phyloP scores from a whole-genome alignment of 1,139 yeast genomes.

The Suhomyces ambrosiae region DNA sequence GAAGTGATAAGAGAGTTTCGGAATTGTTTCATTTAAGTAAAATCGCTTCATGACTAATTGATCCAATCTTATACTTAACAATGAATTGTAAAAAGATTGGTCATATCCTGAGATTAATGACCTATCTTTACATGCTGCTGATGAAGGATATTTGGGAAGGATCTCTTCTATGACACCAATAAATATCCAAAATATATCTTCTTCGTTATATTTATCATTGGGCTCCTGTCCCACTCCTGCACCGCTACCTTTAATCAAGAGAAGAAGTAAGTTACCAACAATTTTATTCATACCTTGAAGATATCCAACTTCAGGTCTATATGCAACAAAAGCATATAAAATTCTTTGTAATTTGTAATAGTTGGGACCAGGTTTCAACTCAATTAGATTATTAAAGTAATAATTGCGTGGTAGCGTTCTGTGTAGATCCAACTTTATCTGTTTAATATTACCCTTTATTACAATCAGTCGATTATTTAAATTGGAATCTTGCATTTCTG shows the following conservation, averaged over 20 bases:
- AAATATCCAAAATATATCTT: conserved; percentile 60
- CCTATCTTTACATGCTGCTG: background rate
- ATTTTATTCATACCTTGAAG: conserved; percentile 68
- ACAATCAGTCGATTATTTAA: conserved; percentile 4
- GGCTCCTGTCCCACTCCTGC: conserved; percentile 9
- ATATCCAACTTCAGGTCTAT: conserved; percentile 55
- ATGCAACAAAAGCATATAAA: conserved; percentile 54
- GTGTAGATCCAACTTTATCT: conserved; percentile 56
- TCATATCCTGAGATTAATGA: conserved; percentile 2
- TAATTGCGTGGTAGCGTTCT: conserved; percentile 60
- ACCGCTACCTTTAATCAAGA: conserved; percentile 21
- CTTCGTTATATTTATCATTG: conserved; percentile 39
- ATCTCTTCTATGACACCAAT: conserved; percentile 54
- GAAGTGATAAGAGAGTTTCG: conserved; percentile 44
- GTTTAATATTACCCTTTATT: conserved; percentile 37
- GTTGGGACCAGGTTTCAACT: conserved; percentile 57
- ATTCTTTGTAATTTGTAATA: conserved; percentile 50
- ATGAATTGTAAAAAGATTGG: conserved; percentile 29
- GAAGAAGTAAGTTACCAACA: conserved; percentile 53
- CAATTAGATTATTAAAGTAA: conserved; percentile 43
- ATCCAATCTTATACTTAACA: conserved; percentile 45
- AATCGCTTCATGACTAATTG: conserved; percentile 28
- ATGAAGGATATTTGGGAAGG: conserved; percentile 41
- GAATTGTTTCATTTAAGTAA: conserved; percentile 33
- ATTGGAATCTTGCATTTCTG: background rate